phyloP scores from a whole-genome alignment of 306 rosid species.

The Ochetophila trinervis region DNA sequence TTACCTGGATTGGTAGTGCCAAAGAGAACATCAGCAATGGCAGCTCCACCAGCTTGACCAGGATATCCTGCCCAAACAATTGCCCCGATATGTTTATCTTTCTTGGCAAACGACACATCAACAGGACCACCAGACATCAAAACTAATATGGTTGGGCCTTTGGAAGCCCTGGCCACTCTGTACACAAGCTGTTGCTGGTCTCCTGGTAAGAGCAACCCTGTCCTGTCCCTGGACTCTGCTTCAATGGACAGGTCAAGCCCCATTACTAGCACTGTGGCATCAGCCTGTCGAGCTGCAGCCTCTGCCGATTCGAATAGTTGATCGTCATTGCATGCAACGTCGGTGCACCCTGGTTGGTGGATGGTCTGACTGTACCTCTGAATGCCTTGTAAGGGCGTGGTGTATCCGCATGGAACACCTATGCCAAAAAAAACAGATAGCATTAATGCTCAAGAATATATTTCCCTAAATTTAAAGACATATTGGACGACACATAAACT shows the following conservation, averaged over 20 bases:
- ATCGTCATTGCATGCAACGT: conserved; percentile 43
- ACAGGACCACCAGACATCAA: conserved; percentile 78
- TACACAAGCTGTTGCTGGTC: conserved; percentile 57
- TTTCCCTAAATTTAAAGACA: no score
- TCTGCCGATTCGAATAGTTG: conserved; percentile 45
- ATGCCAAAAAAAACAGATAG: background rate
- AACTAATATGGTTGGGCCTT: conserved; percentile 68
- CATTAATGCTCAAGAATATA: no score
- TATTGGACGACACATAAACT: no score
- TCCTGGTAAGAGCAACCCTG: conserved; percentile 56
- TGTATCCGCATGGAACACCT: conserved; percentile 77
- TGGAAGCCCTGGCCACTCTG: conserved; percentile 46
- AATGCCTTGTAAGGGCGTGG: conserved; percentile 70
- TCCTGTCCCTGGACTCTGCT: conserved; percentile 60
- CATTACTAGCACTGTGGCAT: conserved; percentile 64
- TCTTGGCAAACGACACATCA: conserved; percentile 62
- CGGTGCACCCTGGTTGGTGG: conserved; percentile 51
- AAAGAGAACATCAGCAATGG: conserved; percentile 66
- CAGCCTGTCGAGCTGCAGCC: conserved; percentile 42
- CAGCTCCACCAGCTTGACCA: conserved; percentile 84
- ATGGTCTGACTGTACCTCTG: conserved; percentile 50
- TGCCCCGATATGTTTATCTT: conserved; percentile 45
- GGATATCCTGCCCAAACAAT: conserved; percentile 84
- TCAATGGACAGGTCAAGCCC: conserved; percentile 78
- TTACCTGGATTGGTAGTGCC: conserved; percentile 67